Base-by-base conservation (phyloP, 257 asterid genomes). In the Petunia secreta region DNA sequence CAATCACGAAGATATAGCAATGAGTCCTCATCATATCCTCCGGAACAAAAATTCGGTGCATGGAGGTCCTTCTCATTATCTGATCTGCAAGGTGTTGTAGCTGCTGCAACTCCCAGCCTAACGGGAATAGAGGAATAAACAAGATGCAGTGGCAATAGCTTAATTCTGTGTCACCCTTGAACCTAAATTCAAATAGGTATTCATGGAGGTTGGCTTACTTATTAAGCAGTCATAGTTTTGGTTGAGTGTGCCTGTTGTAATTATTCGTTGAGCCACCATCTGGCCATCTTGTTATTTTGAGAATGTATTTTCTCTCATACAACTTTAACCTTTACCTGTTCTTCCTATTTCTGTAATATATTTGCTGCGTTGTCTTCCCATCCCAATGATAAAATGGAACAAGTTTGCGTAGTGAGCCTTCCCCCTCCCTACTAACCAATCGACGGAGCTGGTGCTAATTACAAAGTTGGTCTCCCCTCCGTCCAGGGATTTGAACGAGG, bases 11-110 rank as follows among this genome's bases (percentile, higher is more conserved):
- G 83, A 86, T 48, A 80, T 36, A 50, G 77, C 55, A 74, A 54
- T 60, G 95, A 85, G 79, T 85, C 68, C 7, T 80, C 88, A 39
- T 57, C 85, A 44, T 81, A 90, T 57, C 90, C 91, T 79, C 89
- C 91, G 2, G 82, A 55, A 38, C 90, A 88, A 67, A 91, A 82
- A 82, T 82, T 87, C 57, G 81, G 91, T 81, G 69, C 97, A 5
- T 89, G 88, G 89, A 89, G 97, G 81, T 90, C 97, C 40, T 89
- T 86, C 85, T 94, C 98, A 62, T 82, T 94, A 77, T 88, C 91
- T 79, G 97, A 94, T 84, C 85, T 94, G 80, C 97, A 90, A 85
- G 92, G 91, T 84, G 93, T 90, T 65, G 92, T 87, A 67, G 84
- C 85, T 85, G 14, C 55, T 66, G 90, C 87, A 67, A 66, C 75